Conservation (phyloP, 768 basidiomycete genomes). For the Boletus rufocinnamomeus region DNA sequence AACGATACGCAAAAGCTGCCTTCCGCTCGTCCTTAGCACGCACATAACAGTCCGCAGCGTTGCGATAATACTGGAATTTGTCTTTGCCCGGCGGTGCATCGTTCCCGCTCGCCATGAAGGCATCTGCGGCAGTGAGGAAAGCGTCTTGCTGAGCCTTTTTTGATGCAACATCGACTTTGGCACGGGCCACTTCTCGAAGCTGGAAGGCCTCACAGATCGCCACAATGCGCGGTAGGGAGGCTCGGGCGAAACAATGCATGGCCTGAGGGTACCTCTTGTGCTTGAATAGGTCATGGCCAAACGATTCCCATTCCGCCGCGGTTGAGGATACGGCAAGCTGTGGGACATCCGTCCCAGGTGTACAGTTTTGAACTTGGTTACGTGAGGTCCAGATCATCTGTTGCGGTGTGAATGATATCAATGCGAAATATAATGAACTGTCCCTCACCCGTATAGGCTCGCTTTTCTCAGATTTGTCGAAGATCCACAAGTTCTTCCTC, state of each 20-base stretch:
- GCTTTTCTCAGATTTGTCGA: slow-evolving; percentile 34
- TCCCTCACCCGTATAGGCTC: slow-evolving; percentile 57
- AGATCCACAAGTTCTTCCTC: too few relatives aligned
- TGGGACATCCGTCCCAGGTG: slow-evolving; percentile 50
- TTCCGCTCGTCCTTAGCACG: slow-evolving; percentile 38
- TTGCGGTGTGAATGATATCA: neutral
- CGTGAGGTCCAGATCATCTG: slow-evolving; percentile 55
- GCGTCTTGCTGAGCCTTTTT: slow-evolving; percentile 35
- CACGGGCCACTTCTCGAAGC: slow-evolving; percentile 52
- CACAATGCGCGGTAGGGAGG: slow-evolving; percentile 43
- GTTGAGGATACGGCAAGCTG: slow-evolving; percentile 57
- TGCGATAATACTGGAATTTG: slow-evolving; percentile 32
- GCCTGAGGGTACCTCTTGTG: slow-evolving; percentile 50
- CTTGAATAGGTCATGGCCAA: slow-evolving; percentile 42
- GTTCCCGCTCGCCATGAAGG: slow-evolving; percentile 47
- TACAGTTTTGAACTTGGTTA: slow-evolving; percentile 49
- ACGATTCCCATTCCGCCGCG: slow-evolving; percentile 46
- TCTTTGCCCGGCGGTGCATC: slow-evolving; percentile 22
- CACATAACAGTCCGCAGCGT: slow-evolving; percentile 44
- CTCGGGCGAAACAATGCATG: slow-evolving; percentile 30
- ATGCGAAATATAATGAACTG: neutral
- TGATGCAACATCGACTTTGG: slow-evolving; percentile 28
- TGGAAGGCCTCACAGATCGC: slow-evolving; percentile 54
- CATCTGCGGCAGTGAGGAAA: slow-evolving; percentile 48
- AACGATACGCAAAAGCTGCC: slow-evolving; percentile 48